These are phyloP conservation scores for Neophaeococcomyces aloes DNA, from an alignment of 2,329 filamentous ascomycete species.

Conservation along the genomic window DNA sequence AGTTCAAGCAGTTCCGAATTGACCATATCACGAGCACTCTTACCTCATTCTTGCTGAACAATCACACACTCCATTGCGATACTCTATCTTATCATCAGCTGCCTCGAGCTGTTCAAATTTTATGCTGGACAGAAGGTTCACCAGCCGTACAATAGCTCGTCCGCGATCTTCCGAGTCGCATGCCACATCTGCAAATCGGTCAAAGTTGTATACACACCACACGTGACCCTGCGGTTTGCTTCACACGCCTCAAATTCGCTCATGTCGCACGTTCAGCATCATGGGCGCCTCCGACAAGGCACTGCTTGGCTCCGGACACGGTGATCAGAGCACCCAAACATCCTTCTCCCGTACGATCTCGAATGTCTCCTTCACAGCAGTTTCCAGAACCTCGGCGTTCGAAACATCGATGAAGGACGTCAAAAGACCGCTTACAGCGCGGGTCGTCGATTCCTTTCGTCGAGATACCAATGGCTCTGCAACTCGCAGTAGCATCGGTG, in stretches of 20 bases:
- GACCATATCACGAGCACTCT: no score
- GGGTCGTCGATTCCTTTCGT: slow-evolving; percentile 24
- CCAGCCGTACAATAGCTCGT: no score
- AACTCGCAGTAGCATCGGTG: slow-evolving; percentile 10
- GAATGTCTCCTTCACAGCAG: slow-evolving; percentile 6
- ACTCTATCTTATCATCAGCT: no score
- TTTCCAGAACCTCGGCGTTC: slow-evolving; percentile 13
- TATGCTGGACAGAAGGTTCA: no score
- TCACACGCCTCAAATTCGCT: background rate
- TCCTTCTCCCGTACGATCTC: background rate
- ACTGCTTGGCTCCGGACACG: background rate
- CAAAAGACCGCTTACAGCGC: slow-evolving; percentile 14
- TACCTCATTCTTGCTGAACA: no score
- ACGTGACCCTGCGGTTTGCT: background rate
- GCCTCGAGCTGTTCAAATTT: no score
- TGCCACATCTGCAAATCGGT: no score
- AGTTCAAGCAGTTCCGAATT: no score
- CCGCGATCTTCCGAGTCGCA: no score
- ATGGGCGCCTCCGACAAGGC: background rate
- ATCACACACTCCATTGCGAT: no score
- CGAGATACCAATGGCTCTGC: slow-evolving; percentile 24
- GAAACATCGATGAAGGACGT: slow-evolving; percentile 17
- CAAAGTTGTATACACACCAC: no score
- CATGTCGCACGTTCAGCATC: background rate
- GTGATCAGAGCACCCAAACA: background rate